Percentiles rank a stretch among this genome's conserved stretches.
Conservation (phyloP, 495 filamentous ascomycete genomes). For the Cercophora newfieldiana region DNA sequence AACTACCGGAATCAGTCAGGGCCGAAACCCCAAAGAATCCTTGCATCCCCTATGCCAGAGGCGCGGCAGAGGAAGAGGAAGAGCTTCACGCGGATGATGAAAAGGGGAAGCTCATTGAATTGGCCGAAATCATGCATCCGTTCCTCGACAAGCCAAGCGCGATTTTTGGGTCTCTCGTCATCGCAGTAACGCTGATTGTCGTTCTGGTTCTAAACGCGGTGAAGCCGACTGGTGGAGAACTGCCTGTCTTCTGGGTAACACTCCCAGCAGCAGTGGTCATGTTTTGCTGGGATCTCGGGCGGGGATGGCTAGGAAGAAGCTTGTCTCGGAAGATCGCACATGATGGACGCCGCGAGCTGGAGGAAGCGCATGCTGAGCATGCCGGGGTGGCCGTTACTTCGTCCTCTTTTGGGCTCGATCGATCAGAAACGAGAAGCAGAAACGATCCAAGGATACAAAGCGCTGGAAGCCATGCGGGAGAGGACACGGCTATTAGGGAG, state of each 20-base stretch:
- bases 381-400: slow-evolving; percentile 12
- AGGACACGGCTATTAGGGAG: not conserved
- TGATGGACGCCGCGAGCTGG: slow-evolving; percentile 52
- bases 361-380: slow-evolving; percentile 42
- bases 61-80: slow-evolving; percentile 55
- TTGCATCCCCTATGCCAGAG: slow-evolving; percentile 62
- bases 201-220: slow-evolving; percentile 61
- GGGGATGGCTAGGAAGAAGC: slow-evolving; percentile 57
- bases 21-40: slow-evolving; percentile 61
- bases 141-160: slow-evolving; percentile 65
- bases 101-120: slow-evolving; percentile 52
- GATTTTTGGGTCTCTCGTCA: slow-evolving; percentile 58
- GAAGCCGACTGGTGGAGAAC: slow-evolving; percentile 39
- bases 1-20: slow-evolving; percentile 57
- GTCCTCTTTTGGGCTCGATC: not conserved
- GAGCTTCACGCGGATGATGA: slow-evolving; percentile 45
- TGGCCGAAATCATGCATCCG: slow-evolving; percentile 71
- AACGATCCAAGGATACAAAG: not conserved
- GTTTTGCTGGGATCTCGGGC: slow-evolving; percentile 61
- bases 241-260: slow-evolving; percentile 62
- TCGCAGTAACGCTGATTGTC: slow-evolving; percentile 61
- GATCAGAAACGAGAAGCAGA: not conserved
- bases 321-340: slow-evolving; percentile 61
- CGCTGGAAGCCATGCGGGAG: not conserved
- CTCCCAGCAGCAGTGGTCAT: slow-evolving; percentile 62